Base-by-base conservation (phyloP, 768 basidiomycete genomes). In the Podaxis carcinomalis region DNA sequence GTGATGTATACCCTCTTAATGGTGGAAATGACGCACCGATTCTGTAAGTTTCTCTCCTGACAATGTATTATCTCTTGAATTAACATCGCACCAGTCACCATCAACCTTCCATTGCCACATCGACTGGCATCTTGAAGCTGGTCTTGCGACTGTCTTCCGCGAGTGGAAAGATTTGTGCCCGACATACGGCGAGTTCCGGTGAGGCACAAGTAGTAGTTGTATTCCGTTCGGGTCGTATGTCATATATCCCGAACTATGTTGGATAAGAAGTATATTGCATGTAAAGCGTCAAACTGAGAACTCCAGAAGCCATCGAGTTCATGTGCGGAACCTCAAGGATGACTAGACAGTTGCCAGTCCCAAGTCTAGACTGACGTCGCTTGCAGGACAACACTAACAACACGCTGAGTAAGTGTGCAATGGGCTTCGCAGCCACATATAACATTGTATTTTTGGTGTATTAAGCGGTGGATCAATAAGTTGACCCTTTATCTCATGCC, bases 231-330 rank as follows among this genome's bases (percentile, higher is more conserved):
- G 0, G 47, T 11, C 6, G 14, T 19, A 9, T 19, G 6, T 44
- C 42, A 19, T 19, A 44, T 44, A 19, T 16, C 16, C 14, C 19
- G 42, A n/a, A 44, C 19, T 44, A 19, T 6, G 42, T 16, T 44
- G 19, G 16, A 44, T 44, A 44, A 6, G 19, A 19, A 42, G 6
- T 16, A 19, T 19, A 32, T 5, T 44, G 42, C 6, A 19, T 44
- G 16, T 65, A 4, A 73, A 80, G 80, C 71, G 80, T 72, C 72
- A 81, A 70, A 65, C 74, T 68, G 71, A 81, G 61, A 70, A 77
- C 62, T 58, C 73, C 62, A 70, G 79, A 72, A 69, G 72, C 63
- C 64, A 75, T 69, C 72, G 80, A 56, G 65, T 49, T 73, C 72
- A 71, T 16, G 72, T 74, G 57, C 37, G 66, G 49, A 10, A 9